Conservation (phyloP, 139 green algal genomes). For the Picochlorum sp. region DNA sequence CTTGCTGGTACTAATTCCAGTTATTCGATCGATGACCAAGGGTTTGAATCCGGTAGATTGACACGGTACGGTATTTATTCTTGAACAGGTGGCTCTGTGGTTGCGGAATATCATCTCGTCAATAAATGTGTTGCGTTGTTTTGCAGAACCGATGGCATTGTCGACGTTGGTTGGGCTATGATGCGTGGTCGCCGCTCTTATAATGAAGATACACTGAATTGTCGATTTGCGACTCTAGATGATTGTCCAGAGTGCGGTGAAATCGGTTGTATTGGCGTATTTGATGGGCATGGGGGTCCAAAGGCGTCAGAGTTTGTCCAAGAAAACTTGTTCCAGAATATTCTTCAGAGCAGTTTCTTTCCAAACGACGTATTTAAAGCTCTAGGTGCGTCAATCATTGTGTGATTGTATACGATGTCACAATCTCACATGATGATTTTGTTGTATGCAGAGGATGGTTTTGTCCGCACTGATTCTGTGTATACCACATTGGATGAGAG, state of each 20-base stretch:
- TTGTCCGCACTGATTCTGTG: constrained; percentile 64
- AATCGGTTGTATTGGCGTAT: constrained; percentile 85
- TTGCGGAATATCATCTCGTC: too few species aligned
- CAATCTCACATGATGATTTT: too few species aligned
- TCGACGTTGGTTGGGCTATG: constrained; percentile 25
- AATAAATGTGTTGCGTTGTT: too few species aligned
- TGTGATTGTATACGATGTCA: background rate
- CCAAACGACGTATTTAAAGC: constrained; percentile 41
- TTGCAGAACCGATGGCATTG: constrained; percentile 18
- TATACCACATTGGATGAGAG: constrained; percentile 62
- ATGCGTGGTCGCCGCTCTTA: constrained; percentile 13
- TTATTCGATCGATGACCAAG: too few species aligned
- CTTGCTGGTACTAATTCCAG: too few species aligned
- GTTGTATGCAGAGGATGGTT: constrained; percentile 35
- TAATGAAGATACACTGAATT: constrained; percentile 24
- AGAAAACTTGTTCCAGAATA: constrained; percentile 74
- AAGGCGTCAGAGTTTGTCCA: constrained; percentile 76
- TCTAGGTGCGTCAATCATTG: constrained; percentile 24
- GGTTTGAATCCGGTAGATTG: too few species aligned
- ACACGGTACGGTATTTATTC: too few species aligned
- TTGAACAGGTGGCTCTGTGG: too few species aligned
- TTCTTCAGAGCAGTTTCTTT: constrained; percentile 68
- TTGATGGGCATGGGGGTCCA: constrained; percentile 88
- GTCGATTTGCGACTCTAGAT: constrained; percentile 16
- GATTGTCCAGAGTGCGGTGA: background rate